A percentile compares a stretch with the other conserved stretches of the same genome.
These are phyloP conservation scores for Verbena officinalis DNA, from an alignment of 257 asterid species.

Conservation along the genomic window DNA sequence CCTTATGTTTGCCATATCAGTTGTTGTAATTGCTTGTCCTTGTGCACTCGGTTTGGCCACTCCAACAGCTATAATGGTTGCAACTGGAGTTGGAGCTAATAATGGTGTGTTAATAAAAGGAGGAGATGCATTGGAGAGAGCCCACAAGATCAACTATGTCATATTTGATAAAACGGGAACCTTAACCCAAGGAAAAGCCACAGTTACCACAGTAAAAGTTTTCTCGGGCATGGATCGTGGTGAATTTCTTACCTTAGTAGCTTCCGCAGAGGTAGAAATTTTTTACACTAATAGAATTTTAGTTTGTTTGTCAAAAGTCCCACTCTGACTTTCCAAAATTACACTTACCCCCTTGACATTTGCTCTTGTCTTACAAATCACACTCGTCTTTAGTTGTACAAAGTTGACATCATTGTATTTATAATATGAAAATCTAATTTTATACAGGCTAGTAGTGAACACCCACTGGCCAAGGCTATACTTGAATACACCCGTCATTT, in stretches of 20 bases:
- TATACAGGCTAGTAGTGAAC: constrained; percentile 67
- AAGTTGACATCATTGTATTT: too few relatives aligned
- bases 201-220: constrained; percentile 56
- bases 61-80: constrained; percentile 59
- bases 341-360: too few relatives aligned
- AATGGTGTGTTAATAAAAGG: constrained; percentile 44
- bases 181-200: constrained; percentile 65
- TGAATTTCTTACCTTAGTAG: constrained; percentile 65
- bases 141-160: constrained; percentile 35
- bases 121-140: constrained; percentile 41
- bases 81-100: constrained; percentile 51
- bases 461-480: constrained; percentile 69
- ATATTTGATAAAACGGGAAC: constrained; percentile 47
- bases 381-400: too few relatives aligned
- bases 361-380: too few relatives aligned
- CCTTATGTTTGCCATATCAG: constrained; percentile 50
- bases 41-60: constrained; percentile 60
- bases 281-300: background rate
- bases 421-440: too few relatives aligned
- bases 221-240: constrained; percentile 64
- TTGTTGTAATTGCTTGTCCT: constrained; percentile 58
- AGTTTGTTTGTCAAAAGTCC: background rate
- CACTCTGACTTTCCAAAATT: background rate
- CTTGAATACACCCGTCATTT: constrained; percentile 66
- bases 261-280: constrained; percentile 71